A percentile compares a stretch with the other conserved stretches of the same genome.
These are phyloP conservation scores for Trichoderma breve DNA, from an alignment of 2,329 filamentous ascomycete genomes.

Conservation along the genomic window DNA sequence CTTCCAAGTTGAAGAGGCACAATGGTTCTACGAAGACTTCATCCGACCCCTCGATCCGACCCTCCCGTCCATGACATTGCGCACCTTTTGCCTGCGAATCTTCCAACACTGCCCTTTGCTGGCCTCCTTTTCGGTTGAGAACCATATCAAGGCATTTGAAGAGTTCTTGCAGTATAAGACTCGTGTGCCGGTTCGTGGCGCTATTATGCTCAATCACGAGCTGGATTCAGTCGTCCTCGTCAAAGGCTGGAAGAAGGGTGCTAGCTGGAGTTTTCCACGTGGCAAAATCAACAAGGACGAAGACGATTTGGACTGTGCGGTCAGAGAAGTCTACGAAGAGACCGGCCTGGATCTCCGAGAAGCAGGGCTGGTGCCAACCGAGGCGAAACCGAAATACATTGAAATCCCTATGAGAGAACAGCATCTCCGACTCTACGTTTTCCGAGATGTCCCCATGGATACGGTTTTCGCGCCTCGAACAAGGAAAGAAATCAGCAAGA, in stretches of 20 bases:
- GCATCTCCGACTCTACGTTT: conserved; percentile 88
- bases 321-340: conserved; percentile 94
- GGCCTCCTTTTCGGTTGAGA: conserved; percentile 72
- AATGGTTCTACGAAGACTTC: conserved; percentile 99
- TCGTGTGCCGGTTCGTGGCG: conserved; percentile 87
- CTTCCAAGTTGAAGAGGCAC: conserved; percentile 97
- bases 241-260: conserved; percentile 96
- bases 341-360: conserved; percentile 81
- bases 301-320: conserved; percentile 86
- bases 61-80: conserved; percentile 80
- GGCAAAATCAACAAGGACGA: conserved; percentile 99
- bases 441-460: conserved; percentile 82
- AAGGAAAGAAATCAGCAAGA: conserved; percentile 95
- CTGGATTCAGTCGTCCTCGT: conserved; percentile 95
- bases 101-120: conserved; percentile 93
- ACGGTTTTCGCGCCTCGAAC: conserved; percentile 87
- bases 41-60: conserved; percentile 84
- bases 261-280: conserved; percentile 93
- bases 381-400: conserved; percentile 75
- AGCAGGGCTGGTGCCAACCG: conserved; percentile 72
- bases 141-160: conserved; percentile 80
- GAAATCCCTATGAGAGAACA: conserved; percentile 89
- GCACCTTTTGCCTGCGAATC: conserved; percentile 83
- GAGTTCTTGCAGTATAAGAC: conserved; percentile 95
- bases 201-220: conserved; percentile 86